A percentile compares a stretch with the other conserved stretches of the same genome.
These are phyloP conservation scores for Parafenestella ontariensis DNA, from an alignment of 2,329 filamentous ascomycete species.

Conservation along the genomic window DNA sequence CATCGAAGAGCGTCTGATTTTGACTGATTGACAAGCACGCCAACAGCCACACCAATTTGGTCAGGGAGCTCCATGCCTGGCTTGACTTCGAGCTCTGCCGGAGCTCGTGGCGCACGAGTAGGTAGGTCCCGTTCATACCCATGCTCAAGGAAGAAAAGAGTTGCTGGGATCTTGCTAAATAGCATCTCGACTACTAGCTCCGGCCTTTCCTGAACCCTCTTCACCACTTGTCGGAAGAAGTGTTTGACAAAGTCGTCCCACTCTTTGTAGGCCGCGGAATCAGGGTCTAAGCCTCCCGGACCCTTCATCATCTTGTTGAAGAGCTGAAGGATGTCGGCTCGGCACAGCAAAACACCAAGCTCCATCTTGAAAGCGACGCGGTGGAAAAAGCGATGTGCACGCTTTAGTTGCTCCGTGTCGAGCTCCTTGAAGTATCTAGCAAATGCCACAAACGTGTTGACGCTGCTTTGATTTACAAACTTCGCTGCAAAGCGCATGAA, in stretches of 20 bases:
- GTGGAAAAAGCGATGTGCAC: slow-evolving; percentile 92
- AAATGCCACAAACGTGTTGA: slow-evolving; percentile 88
- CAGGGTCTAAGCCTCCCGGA: slow-evolving; percentile 74
- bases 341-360: slow-evolving; percentile 84
- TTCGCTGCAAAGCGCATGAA: slow-evolving; percentile 82
- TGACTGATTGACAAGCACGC: slow-evolving; percentile 79
- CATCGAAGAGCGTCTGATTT: slow-evolving; percentile 79
- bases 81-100: slow-evolving; percentile 84
- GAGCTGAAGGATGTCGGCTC: slow-evolving; percentile 87
- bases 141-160: slow-evolving; percentile 86
- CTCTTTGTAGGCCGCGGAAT: slow-evolving; percentile 75
- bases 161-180: slow-evolving; percentile 88
- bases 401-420: slow-evolving; percentile 80
- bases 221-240: slow-evolving; percentile 79
- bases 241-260: slow-evolving; percentile 92
- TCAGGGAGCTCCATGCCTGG: slow-evolving; percentile 68
- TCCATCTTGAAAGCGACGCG: slow-evolving; percentile 95
- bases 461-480: slow-evolving; percentile 82
- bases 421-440: slow-evolving; percentile 83
- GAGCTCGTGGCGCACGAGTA: slow-evolving; percentile 70
- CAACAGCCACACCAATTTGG: slow-evolving; percentile 81
- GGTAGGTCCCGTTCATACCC: slow-evolving; percentile 83
- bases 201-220: slow-evolving; percentile 84
- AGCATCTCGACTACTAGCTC: slow-evolving; percentile 89
- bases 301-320: slow-evolving; percentile 94